phyloP scores from a whole-genome alignment of 2,329 filamentous ascomycete genomes.

The Teratosphaeriaceae sp. region DNA sequence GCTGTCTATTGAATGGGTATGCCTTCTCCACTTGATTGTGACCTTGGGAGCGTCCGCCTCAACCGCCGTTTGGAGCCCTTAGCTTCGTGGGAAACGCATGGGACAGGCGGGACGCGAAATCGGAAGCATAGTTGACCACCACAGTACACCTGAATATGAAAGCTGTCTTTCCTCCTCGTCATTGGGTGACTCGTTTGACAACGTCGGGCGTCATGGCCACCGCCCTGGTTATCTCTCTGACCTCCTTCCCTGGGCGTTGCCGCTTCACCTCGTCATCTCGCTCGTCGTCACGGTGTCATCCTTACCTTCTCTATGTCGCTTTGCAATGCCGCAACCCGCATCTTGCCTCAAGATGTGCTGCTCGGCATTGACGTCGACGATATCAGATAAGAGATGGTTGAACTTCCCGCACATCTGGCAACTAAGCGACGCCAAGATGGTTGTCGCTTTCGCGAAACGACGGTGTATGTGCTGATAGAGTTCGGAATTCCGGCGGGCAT shows the following conservation, averaged over 20 bases:
- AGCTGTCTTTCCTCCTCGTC: slow-evolving; percentile 1
- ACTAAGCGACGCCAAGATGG: slow-evolving; percentile 3
- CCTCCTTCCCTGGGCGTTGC: slow-evolving; percentile 1
- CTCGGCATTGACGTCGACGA: slow-evolving; percentile 2
- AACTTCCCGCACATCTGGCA: not conserved
- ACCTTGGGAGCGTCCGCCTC: not conserved
- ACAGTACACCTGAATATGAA: not conserved
- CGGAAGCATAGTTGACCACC: not conserved
- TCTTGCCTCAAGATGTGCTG: slow-evolving; percentile 2
- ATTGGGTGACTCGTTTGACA: too few species aligned
- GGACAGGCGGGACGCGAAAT: not conserved
- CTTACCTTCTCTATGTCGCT: slow-evolving; percentile 3
- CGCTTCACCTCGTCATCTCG: slow-evolving; percentile 1
- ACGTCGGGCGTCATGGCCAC: slow-evolving; percentile 1
- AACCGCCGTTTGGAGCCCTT: not conserved
- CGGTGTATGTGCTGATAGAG: slow-evolving; percentile 3
- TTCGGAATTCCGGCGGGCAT: slow-evolving; percentile 4
- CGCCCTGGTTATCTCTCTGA: slow-evolving; percentile 1
- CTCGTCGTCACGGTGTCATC: slow-evolving; percentile 3
- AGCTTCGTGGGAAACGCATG: not conserved
- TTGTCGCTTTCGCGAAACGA: slow-evolving; percentile 1
- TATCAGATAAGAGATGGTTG: slow-evolving; percentile 1
- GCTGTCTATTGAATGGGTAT: slow-evolving; percentile 36
- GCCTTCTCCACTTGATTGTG: not conserved
- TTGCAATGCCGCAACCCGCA: slow-evolving; percentile 3